Evolutionary conservation across 306 rosid species (phyloP).

Genomic region (Begonia peltatifolia): DNA sequence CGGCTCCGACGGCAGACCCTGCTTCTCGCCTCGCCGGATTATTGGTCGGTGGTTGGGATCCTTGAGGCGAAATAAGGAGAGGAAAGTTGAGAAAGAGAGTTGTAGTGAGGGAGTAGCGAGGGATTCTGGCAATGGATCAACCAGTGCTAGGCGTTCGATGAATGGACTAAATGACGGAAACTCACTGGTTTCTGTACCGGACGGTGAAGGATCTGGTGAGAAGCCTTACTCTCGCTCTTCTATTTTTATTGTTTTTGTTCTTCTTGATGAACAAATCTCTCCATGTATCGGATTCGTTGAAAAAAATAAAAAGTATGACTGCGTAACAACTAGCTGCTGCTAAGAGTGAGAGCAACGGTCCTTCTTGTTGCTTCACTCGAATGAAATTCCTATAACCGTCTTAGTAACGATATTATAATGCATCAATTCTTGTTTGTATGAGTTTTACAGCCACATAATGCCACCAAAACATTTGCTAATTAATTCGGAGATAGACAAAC

Average conservation of each 20-base stretch:
- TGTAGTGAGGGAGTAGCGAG: not conserved
- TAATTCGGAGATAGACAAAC: too few species aligned
- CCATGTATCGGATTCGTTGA: too few species aligned
- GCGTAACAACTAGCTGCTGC: too few species aligned
- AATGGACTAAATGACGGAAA: conserved; percentile 7
- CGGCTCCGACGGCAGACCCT: conserved; percentile 7
- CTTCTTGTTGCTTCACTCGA: too few species aligned
- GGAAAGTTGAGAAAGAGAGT: conserved; percentile 9
- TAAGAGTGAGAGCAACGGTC: too few species aligned
- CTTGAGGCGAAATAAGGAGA: conserved; percentile 23
- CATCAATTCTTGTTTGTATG: too few species aligned
- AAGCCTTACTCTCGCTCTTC: not conserved
- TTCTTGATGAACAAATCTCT: not conserved
- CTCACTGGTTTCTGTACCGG: conserved; percentile 8
- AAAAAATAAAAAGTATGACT: too few species aligned
- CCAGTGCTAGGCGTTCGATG: conserved; percentile 11
- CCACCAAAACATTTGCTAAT: too few species aligned
- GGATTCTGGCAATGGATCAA: conserved; percentile 5
- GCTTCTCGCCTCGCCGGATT: conserved; percentile 46
- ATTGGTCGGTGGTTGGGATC: conserved; percentile 31
- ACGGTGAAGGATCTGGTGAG: conserved; percentile 30
- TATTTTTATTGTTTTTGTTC: not conserved
- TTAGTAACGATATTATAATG: too few species aligned
- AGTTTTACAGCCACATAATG: too few species aligned
- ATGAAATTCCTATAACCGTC: too few species aligned